These are phyloP conservation scores for Cercospora zeina DNA, from an alignment of 2,329 filamentous ascomycete genomes.

Conservation along the genomic window DNA sequence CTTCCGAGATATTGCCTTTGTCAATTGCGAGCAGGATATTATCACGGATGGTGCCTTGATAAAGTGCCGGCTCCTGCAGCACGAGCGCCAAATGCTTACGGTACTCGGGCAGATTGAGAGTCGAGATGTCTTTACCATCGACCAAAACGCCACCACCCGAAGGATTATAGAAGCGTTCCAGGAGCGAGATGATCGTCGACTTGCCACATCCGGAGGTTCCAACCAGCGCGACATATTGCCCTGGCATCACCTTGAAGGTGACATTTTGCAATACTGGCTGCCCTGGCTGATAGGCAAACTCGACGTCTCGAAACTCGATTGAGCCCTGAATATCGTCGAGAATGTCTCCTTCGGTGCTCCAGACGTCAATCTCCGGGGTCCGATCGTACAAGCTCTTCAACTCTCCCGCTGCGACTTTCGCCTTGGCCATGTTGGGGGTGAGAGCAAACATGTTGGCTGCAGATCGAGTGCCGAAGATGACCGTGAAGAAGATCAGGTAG, in stretches of 20 bases:
- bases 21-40: conserved; percentile 47
- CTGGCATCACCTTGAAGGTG: conserved; percentile 34
- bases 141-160: conserved; percentile 43
- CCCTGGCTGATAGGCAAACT: conserved; percentile 66
- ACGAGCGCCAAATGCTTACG: conserved; percentile 49
- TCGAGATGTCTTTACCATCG: conserved; percentile 60
- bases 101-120: conserved; percentile 43
- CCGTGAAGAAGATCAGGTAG: conserved; percentile 59
- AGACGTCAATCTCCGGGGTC: conserved; percentile 15
- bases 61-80: conserved; percentile 50
- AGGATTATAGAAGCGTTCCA: conserved; percentile 52
- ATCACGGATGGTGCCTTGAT: conserved; percentile 47
- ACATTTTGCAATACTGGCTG: conserved; percentile 55
- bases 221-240: conserved; percentile 50
- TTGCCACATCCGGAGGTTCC: conserved; percentile 53
- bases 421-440: conserved; percentile 41
- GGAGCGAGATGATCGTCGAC: conserved; percentile 48
- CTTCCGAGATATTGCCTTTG: conserved; percentile 39
- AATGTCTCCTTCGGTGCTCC: conserved; percentile 38
- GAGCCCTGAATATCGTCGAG: conserved; percentile 12
- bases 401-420: conserved; percentile 32
- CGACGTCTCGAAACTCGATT: conserved; percentile 60
- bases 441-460: conserved; percentile 68
- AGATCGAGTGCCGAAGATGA: conserved; percentile 65
- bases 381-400: conserved; percentile 14